These are phyloP conservation scores for Arachis monticola DNA, from an alignment of 331 rosid species.

Conservation along the genomic window DNA sequence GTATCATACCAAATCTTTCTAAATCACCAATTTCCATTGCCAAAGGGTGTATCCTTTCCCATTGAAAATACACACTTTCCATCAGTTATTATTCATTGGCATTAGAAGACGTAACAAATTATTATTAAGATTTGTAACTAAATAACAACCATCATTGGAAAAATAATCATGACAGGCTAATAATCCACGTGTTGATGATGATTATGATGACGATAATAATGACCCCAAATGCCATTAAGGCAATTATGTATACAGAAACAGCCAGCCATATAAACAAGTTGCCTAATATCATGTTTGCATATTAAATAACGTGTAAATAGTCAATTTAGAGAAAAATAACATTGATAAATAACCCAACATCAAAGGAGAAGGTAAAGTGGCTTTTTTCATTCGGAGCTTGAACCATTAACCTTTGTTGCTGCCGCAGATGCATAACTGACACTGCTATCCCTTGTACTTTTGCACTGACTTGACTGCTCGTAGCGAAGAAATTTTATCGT, in stretches of 20 bases:
- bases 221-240: neutral
- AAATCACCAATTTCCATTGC: too few species aligned
- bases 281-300: neutral
- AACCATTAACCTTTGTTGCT: slow-evolving; percentile 74
- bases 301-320: neutral
- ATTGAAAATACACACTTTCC: too few species aligned
- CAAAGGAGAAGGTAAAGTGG: slow-evolving; percentile 4
- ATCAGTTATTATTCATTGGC: too few species aligned
- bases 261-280: neutral
- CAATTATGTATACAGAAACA: neutral
- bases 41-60: too few species aligned
- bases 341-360: neutral
- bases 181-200: too few species aligned
- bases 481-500: slow-evolving; percentile 82
- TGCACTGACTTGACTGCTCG: slow-evolving; percentile 95
- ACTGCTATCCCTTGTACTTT: slow-evolving; percentile 78
- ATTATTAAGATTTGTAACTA: too few species aligned
- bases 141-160: too few species aligned
- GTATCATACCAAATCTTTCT: too few species aligned
- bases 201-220: neutral
- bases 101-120: too few species aligned
- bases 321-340: neutral
- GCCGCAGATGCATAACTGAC: slow-evolving; percentile 99
- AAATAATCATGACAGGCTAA: too few species aligned
- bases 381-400: slow-evolving; percentile 50